These are phyloP conservation scores for Ophiostoma himal-ulmi DNA, from an alignment of 2,329 filamentous ascomycete species.

Conservation along the genomic window DNA sequence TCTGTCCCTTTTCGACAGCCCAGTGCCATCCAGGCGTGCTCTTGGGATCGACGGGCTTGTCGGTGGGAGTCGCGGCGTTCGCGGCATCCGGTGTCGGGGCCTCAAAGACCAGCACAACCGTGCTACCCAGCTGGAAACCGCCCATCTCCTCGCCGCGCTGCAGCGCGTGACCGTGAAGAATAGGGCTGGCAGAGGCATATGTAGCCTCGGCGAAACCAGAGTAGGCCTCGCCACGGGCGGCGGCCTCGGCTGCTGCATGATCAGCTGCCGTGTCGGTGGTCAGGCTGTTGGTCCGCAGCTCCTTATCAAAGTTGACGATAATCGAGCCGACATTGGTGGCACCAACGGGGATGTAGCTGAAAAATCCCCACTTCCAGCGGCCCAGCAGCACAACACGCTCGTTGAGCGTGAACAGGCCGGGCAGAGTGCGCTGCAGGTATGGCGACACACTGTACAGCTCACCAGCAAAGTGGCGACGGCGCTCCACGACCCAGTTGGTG, in stretches of 20 bases:
- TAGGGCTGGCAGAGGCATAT: conserved; percentile 68
- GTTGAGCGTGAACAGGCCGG: conserved; percentile 92
- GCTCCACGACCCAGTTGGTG: conserved; percentile 89
- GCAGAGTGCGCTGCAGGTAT: conserved; percentile 86
- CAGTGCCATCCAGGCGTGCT: conserved; percentile 71
- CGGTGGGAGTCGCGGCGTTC: conserved; percentile 35
- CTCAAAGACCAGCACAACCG: conserved; percentile 93
- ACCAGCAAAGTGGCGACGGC: conserved; percentile 92
- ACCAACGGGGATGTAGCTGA: conserved; percentile 90
- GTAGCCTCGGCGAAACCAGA: conserved; percentile 90
- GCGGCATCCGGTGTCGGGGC: conserved; percentile 53
- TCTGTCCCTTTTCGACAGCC: conserved; percentile 81
- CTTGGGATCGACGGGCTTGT: conserved; percentile 42
- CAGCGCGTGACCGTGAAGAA: conserved; percentile 78
- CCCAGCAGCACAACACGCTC: conserved; percentile 91
- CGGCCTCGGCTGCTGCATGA: conserved; percentile 72
- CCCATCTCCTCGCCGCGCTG: conserved; percentile 94
- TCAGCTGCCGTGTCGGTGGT: conserved; percentile 90
- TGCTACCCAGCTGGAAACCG: conserved; percentile 91
- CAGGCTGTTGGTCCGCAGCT: conserved; percentile 87
- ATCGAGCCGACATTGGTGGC: conserved; percentile 97
- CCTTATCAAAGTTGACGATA: conserved; percentile 91
- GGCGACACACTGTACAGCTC: conserved; percentile 94
- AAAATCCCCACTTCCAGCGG: conserved; percentile 95
- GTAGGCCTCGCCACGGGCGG: conserved; percentile 70